Conservation (phyloP, 306 rosid species). For the Vigna mungo region DNA sequence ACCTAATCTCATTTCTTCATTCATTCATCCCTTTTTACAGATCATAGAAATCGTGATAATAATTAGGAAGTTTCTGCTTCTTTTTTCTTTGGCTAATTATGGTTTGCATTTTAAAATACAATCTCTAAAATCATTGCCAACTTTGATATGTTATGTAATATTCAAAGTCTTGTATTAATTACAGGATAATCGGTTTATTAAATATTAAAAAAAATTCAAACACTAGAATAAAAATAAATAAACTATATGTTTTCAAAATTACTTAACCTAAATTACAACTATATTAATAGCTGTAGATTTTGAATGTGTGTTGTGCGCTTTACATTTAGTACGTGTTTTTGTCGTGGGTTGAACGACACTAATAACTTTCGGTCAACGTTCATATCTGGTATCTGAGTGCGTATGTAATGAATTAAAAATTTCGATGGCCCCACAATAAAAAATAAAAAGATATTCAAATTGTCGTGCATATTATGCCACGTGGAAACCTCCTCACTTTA, state of each 20-base stretch:
- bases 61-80: neutral
- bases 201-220: slow-evolving; percentile 2
- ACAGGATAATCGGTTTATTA: neutral
- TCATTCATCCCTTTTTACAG: neutral
- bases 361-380: slow-evolving; percentile 39
- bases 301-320: neutral
- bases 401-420: neutral
- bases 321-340: neutral
- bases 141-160: neutral
- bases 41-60: neutral
- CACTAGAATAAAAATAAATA: neutral
- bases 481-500: neutral
- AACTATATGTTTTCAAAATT: slow-evolving; percentile 1
- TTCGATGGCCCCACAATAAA: slow-evolving; percentile 37
- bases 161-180: neutral
- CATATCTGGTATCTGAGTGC: slow-evolving; percentile 21
- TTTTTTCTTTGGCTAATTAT: neutral
- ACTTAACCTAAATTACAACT: neutral
- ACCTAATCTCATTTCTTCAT: neutral
- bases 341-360: neutral
- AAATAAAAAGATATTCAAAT: neutral
- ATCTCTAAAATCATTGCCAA: neutral
- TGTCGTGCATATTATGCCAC: neutral
- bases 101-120: neutral
- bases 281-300: neutral